phyloP scores from a whole-genome alignment of 179 eudicot species.

The Patellifolia procumbens region DNA sequence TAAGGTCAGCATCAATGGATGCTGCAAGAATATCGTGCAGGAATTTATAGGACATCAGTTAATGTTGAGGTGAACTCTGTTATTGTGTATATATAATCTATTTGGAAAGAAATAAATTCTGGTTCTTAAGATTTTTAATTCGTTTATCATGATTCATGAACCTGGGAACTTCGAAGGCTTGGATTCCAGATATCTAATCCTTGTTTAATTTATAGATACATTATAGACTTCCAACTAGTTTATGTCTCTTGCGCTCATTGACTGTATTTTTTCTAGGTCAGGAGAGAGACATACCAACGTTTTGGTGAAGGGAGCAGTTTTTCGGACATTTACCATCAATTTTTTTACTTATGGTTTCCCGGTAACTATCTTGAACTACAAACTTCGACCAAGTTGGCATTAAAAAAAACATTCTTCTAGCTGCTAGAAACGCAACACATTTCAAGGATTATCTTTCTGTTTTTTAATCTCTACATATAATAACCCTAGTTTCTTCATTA shows the following conservation, averaged over 20 bases:
- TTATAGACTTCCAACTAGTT: not conserved
- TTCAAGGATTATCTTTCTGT: slow-evolving; percentile 3
- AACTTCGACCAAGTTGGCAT: slow-evolving; percentile 13
- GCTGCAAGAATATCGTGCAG: not conserved
- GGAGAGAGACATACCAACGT: slow-evolving; percentile 91
- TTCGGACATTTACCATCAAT: slow-evolving; percentile 87
- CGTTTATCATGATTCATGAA: not conserved
- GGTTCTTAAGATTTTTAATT: too few species aligned
- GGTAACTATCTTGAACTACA: slow-evolving; percentile 64
- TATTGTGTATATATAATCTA: not conserved
- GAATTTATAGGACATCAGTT: not conserved
- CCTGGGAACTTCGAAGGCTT: too few species aligned
- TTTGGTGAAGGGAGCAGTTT: slow-evolving; percentile 75
- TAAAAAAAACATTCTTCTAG: slow-evolving; percentile 12
- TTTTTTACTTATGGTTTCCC: slow-evolving; percentile 99
- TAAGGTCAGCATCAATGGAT: not conserved
- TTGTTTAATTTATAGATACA: not conserved
- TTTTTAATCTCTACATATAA: not conserved
- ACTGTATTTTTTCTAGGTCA: slow-evolving; percentile 61
- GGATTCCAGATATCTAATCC: not conserved
- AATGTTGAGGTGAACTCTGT: not conserved
- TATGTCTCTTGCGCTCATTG: slow-evolving; percentile 20
- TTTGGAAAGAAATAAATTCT: too few species aligned
- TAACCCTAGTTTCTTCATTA: not conserved
- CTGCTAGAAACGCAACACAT: slow-evolving; percentile 10